Conservation (phyloP, 2,329 filamentous ascomycete species). For the Aspergillus eucalypticola region DNA sequence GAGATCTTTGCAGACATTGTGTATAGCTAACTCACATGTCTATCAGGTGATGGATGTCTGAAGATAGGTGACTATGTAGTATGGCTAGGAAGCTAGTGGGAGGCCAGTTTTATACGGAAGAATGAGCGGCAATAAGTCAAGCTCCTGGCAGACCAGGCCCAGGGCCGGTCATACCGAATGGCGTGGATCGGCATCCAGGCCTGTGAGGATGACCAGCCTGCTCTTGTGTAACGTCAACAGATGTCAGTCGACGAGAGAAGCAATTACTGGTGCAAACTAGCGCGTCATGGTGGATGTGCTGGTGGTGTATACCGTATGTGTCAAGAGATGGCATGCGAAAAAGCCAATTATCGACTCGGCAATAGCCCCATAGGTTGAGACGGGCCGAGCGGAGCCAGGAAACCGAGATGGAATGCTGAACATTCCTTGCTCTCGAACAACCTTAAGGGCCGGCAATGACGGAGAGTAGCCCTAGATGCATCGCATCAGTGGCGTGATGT, state of each 20-base stretch:
- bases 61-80: no score
- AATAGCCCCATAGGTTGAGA: conserved; percentile 1
- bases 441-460: background rate
- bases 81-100: background rate
- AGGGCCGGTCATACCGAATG: background rate
- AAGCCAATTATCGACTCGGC: conserved; percentile 2
- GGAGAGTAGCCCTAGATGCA: background rate
- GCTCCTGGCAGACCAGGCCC: background rate
- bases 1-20: background rate
- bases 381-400: background rate
- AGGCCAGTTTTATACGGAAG: background rate
- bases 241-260: background rate
- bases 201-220: background rate
- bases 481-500: conserved; percentile 2
- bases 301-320: background rate
- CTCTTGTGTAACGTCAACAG: background rate
- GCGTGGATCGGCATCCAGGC: background rate
- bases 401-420: background rate
- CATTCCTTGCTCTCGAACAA: background rate
- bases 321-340: background rate
- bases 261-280: background rate
- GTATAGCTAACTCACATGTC: background rate
- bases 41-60: background rate
- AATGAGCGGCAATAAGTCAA: background rate
- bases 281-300: background rate